Evolutionary conservation across 2,329 filamentous ascomycete species (phyloP).

Genomic region (Aspergillus sp.): DNA sequence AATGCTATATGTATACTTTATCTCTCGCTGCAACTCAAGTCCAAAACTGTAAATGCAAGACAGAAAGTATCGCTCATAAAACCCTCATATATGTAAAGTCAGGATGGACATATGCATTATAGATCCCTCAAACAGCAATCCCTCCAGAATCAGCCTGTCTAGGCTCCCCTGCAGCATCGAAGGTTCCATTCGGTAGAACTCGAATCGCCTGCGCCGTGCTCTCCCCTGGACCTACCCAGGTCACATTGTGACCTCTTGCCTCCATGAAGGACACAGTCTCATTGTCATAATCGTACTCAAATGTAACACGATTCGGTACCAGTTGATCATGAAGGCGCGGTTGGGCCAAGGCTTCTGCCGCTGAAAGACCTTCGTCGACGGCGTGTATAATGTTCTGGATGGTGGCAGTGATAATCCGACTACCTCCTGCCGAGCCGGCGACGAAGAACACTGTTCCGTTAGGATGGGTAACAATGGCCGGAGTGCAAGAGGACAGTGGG

Average conservation of each 20-base stretch:
- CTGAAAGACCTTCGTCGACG: constrained; percentile 64
- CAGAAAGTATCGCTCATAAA: not conserved
- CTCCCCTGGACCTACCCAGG: constrained; percentile 63
- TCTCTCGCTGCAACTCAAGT: too few species aligned
- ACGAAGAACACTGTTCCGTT: constrained; percentile 67
- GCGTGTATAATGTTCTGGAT: constrained; percentile 73
- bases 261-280: constrained; percentile 64
- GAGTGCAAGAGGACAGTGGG: constrained; percentile 78
- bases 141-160: constrained; percentile 72
- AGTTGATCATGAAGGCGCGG: constrained; percentile 82
- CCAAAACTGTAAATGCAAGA: too few species aligned
- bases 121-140: constrained; percentile 49
- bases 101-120: not conserved
- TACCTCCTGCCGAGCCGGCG: constrained; percentile 77
- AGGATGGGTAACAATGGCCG: constrained; percentile 70
- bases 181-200: constrained; percentile 63
- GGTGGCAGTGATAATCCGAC: constrained; percentile 78
- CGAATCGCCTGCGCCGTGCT: constrained; percentile 73
- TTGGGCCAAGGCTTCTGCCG: constrained; percentile 62
- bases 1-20: too few species aligned
- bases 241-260: constrained; percentile 69
- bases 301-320: constrained; percentile 66
- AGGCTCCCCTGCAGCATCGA: constrained; percentile 77
- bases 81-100: not conserved
- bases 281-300: constrained; percentile 71